Base-by-base conservation (phyloP, 768 basidiomycete species). In the Lactarius quietus region DNA sequence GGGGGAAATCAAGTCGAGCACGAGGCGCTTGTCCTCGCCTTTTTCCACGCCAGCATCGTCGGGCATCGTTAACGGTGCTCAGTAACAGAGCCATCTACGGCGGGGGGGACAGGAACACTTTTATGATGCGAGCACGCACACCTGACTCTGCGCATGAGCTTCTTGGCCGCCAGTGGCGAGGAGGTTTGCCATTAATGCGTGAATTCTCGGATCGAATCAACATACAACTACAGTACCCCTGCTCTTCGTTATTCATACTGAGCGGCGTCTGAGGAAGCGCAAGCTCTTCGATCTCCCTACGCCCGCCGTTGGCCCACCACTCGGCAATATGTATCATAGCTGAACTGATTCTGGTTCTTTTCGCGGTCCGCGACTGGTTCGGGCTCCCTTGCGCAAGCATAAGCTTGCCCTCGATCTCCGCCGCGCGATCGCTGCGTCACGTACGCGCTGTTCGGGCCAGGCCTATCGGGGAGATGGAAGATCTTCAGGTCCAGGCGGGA, bases 391-490 rank as follows among this genome's bases (percentile, higher is more conserved):
- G 70, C 29, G 64, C 29, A 76, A 76, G 20, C 31, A 61, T 55
- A 62, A 54, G 41, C 57, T 48, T 65, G 68, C 59, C 54, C 69
- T 64, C 69, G 62, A 79, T 65, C 61, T 79, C 80, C 29, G 82
- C 84, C 1, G 58, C 63, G 12, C 75, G 76, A 87, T 86, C n/a
- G 77, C 74, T 5, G 68, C 72, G 63, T 88, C 87, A 14, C 86
- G 78, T 53, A 73, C 74, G 52, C 76, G 73, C 65, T 87, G 86
- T 38, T 78, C 80, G 1, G 80, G 78, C 0, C 85, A 84, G 61
- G n/a, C n/a, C n/a, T n/a, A n/a, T 87, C 86, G 0, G 76, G 75
- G 0, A 85, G 72, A 69, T 87, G 86, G 73, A 86, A 86, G 52
- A 81, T 80, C 43, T 76, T 66, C 66, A 83, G 82, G 70, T 86